These are phyloP conservation scores for Rhodamnia argentea DNA, from an alignment of 345 rosid species.

Conservation along the genomic window DNA sequence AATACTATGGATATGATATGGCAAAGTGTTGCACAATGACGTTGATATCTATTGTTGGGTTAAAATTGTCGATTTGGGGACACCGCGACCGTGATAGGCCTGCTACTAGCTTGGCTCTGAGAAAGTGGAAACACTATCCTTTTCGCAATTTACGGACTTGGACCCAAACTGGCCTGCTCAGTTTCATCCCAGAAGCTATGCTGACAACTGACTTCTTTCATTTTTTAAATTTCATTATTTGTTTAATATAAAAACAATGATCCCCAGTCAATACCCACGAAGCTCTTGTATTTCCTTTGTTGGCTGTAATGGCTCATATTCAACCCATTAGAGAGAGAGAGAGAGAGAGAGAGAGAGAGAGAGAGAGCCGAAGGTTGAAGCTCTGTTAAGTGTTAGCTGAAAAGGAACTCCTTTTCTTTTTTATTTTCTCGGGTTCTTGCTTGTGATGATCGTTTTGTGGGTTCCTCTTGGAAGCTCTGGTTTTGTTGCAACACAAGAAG, in stretches of 20 bases:
- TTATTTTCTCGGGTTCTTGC: not conserved
- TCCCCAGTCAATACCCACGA: not conserved
- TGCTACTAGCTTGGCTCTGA: not conserved
- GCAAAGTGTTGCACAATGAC: not conserved
- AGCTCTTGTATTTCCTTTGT: not conserved
- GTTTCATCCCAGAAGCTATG: not conserved
- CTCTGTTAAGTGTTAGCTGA: not conserved
- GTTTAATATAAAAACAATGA: not conserved
- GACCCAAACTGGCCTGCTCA: not conserved
- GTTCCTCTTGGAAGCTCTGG: not conserved
- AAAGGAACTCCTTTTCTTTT: not conserved
- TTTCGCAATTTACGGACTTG: not conserved
- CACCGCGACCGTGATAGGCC: conserved; percentile 1
- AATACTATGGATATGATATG: not conserved
- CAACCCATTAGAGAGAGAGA: not conserved
- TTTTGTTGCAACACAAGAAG: not conserved
- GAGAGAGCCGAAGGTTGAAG: not conserved
- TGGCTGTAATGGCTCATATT: not conserved
- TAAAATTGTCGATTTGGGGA: conserved; percentile 14
- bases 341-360: no score
- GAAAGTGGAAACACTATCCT: not conserved
- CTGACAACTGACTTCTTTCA: conserved; percentile 4
- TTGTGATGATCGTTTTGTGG: not conserved
- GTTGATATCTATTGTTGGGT: conserved; percentile 2
- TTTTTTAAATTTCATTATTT: not conserved